A percentile compares a stretch with the other conserved stretches of the same genome.
Evolutionary conservation across 2,329 filamentous ascomycete species (phyloP).

Genomic region (Celoporthe dispersa): DNA sequence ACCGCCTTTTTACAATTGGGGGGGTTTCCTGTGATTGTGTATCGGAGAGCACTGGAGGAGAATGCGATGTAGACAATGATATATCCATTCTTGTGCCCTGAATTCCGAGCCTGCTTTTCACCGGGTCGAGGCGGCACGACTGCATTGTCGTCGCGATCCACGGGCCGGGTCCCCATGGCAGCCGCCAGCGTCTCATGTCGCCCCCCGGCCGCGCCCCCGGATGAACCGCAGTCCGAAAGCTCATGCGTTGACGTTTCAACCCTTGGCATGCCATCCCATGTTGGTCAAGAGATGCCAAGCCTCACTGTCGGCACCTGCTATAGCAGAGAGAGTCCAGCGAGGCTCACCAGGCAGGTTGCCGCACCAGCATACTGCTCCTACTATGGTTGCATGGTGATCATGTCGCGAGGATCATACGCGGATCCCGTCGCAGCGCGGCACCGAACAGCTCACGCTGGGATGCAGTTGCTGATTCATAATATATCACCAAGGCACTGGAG

Average conservation of each 20-base stretch:
- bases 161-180: background rate
- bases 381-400: conserved; percentile 3
- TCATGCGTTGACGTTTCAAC: conserved; percentile 13
- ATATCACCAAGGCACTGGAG: conserved; percentile 1
- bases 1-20: too few relatives aligned
- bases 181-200: background rate
- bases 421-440: conserved; percentile 10
- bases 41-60: too few relatives aligned
- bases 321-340: background rate
- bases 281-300: background rate
- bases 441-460: background rate
- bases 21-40: too few relatives aligned
- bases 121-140: background rate
- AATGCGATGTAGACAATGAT: too few relatives aligned
- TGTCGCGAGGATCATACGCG: conserved; percentile 13
- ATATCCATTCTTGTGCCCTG: too few relatives aligned
- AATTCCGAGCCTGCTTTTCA: background rate
- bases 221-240: background rate
- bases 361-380: background rate
- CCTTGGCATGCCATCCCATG: background rate
- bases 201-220: background rate
- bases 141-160: background rate
- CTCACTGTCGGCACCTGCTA: background rate
- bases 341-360: background rate
- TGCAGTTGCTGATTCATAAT: background rate